These are phyloP conservation scores for Coemansia umbellata DNA, from an alignment of 192 early-diverging fungal genomes.

Conservation along the genomic window DNA sequence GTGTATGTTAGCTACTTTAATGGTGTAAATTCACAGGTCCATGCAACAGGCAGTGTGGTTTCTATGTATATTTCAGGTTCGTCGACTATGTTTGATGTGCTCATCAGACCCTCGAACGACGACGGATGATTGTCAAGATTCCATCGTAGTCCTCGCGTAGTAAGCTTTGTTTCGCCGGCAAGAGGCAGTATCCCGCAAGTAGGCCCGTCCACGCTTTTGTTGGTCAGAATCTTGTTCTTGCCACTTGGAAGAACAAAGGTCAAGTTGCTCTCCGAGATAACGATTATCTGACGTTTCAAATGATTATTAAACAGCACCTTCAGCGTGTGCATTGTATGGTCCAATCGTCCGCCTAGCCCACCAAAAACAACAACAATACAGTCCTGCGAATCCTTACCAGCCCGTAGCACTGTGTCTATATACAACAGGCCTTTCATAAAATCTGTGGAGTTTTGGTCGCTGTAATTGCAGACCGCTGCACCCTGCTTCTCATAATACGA, in stretches of 20 bases:
- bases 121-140: constrained; percentile 57
- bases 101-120: constrained; percentile 74
- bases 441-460: constrained; percentile 71
- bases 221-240: constrained; percentile 61
- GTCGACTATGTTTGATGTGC: constrained; percentile 79
- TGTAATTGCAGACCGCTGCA: constrained; percentile 18
- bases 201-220: constrained; percentile 67
- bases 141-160: constrained; percentile 79
- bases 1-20: neutral
- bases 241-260: constrained; percentile 61
- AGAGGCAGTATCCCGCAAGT: constrained; percentile 88
- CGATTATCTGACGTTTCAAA: constrained; percentile 51
- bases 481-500: constrained; percentile 59
- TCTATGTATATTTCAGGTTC: constrained; percentile 56
- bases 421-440: constrained; percentile 82
- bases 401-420: constrained; percentile 22
- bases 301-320: constrained; percentile 67
- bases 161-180: constrained; percentile 55
- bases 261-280: constrained; percentile 73
- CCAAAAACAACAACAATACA: constrained; percentile 72
- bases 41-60: constrained; percentile 70
- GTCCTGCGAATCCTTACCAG: constrained; percentile 10
- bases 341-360: constrained; percentile 82
- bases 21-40: constrained; percentile 70
- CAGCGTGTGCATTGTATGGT: constrained; percentile 81